Evolutionary conservation across 129 eudicot species (phyloP), one percentile per base, ranked within the genome.

Genomic region (Ambrosia trifida): DNA sequence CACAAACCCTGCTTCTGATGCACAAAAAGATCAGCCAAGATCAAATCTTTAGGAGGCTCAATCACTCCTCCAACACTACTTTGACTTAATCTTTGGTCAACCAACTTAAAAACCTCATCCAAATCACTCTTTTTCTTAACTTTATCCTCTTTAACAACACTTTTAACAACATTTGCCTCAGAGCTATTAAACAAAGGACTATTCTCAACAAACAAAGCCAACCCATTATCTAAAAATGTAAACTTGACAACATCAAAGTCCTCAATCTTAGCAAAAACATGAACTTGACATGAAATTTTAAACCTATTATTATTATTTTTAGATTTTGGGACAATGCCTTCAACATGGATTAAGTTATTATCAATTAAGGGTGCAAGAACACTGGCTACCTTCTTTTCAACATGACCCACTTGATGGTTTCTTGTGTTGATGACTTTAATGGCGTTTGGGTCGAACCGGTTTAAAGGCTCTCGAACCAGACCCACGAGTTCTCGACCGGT

Each of bases 1-100:
- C 86, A 82, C 69, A 94, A 63, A 11, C 88, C 98, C 71, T 83
- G 89, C 72, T 94, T 94, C 67, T 94, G 96, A 63, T 94, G 98
- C 35, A 28, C 47, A 78, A 89, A 84, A 56, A 94, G 83, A 77
- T 85, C 85, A 1, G 95, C 54, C 19, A 68, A 43, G 41, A 94
- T 80, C 11, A 87, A 73, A 49, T 75, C 83, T 72, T 80, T 81
- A 1, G 96, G 90, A 1, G 96, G 90, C 40, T 85, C 96, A 83
- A 89, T 80, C 11, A 57, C 72, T 59, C 77, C 87, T 45, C 68
- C 16, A 2, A 8, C 67, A 56, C 58, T 79, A 57, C 71, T 76
- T 11, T 78, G 61, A 9, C 85, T 64, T 45, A 79, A 79, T 73
- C 76, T 84, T 69, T 82, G 79, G 66, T 87, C 95, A 86, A 87